phyloP scores from a whole-genome alignment of 306 rosid genomes.

The Vicia faba region DNA sequence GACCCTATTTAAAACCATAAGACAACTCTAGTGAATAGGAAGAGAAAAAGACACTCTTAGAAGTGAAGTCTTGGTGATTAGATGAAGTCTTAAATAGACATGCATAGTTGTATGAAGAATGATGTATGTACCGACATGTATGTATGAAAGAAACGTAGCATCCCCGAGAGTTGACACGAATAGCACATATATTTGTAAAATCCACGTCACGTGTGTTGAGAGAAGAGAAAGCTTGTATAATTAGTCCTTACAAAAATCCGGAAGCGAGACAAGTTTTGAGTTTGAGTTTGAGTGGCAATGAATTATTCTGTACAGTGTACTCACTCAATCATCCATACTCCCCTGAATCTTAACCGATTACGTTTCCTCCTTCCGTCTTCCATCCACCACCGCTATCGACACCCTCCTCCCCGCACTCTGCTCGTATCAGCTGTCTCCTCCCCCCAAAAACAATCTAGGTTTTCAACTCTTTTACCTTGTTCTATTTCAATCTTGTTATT shows the following conservation, averaged over 20 bases:
- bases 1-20: too few species aligned
- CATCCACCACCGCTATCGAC: not conserved
- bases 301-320: constrained; percentile 42
- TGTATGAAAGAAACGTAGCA: not conserved
- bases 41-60: too few species aligned
- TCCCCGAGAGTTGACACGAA: not conserved
- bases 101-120: too few species aligned
- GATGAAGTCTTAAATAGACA: too few species aligned
- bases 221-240: constrained; percentile 17
- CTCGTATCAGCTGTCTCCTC: constrained; percentile 40
- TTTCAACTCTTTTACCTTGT: not conserved
- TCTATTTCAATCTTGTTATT: too few species aligned
- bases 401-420: not conserved
- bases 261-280: too few species aligned
- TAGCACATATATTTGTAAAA: too few species aligned
- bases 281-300: constrained; percentile 9
- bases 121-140: too few species aligned
- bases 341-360: not conserved
- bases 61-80: too few species aligned
- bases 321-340: not conserved
- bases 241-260: too few species aligned
- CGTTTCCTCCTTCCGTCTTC: constrained; percentile 24
- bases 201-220: constrained; percentile 32
- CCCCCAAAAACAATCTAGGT: constrained; percentile 31
- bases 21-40: too few species aligned